Conservation (phyloP, 108 stramenopile species). For the Mediolabrus comicus region DNA sequence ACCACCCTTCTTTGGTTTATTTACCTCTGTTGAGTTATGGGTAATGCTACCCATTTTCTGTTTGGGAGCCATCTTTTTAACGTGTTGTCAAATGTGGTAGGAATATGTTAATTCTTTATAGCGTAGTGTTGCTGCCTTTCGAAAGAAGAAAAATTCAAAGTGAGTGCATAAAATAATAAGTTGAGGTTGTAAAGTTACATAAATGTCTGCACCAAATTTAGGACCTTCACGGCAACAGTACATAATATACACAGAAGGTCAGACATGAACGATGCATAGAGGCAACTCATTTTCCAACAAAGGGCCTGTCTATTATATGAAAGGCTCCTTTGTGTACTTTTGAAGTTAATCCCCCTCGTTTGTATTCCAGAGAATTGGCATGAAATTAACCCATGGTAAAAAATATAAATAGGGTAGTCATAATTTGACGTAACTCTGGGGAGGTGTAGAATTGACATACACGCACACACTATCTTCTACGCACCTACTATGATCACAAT, state of each 20-base stretch:
- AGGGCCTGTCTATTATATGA: neutral
- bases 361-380: slow-evolving; percentile 3
- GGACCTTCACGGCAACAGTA: neutral
- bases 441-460: too few species aligned
- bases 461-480: too few species aligned
- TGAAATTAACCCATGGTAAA: neutral
- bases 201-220: neutral
- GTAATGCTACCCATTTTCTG: slow-evolving; percentile 18
- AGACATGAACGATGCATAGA: slow-evolving; percentile 1
- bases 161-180: too few species aligned
- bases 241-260: neutral
- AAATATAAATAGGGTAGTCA: neutral
- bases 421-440: slow-evolving; percentile 1
- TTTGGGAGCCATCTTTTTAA: slow-evolving; percentile 7
- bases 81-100: too few species aligned
- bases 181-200: too few species aligned
- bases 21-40: slow-evolving; percentile 13
- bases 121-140: too few species aligned
- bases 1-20: slow-evolving; percentile 10
- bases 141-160: neutral
- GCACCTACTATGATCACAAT: too few species aligned
- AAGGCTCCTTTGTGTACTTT: neutral
- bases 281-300: neutral
- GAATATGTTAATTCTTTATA: too few species aligned
- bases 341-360: neutral